Conservation (phyloP, 2,329 filamentous ascomycete species). For the Apiospora phragmitis region DNA sequence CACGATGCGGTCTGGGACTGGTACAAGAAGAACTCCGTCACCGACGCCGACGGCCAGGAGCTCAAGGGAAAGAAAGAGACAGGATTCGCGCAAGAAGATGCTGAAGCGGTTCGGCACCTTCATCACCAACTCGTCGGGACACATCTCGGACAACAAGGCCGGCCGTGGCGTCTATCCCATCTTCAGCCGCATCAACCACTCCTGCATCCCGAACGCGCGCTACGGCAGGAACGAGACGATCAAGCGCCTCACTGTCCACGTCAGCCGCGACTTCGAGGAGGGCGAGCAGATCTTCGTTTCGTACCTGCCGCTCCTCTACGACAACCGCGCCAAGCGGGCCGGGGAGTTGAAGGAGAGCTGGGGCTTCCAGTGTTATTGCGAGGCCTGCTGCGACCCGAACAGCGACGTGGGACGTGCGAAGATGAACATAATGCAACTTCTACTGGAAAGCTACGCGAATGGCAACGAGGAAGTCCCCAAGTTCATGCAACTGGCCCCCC, state of each 20-base stretch:
- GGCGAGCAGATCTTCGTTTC: background rate
- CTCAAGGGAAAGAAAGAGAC: slow-evolving; percentile 1
- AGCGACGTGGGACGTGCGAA: background rate
- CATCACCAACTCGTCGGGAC: background rate
- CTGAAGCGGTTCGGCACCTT: background rate
- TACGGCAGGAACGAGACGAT: slow-evolving; percentile 8
- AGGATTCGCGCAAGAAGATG: slow-evolving; percentile 2
- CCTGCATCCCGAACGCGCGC: slow-evolving; percentile 9
- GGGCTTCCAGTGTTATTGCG: background rate
- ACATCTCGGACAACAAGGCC: background rate
- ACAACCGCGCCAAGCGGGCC: background rate
- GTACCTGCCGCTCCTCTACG: background rate
- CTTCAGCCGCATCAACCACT: slow-evolving; percentile 15
- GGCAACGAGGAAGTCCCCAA: background rate
- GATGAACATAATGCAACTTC: background rate
- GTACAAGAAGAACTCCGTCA: background rate
- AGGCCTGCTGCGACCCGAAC: background rate
- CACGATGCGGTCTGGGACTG: background rate
- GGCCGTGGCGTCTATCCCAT: background rate
- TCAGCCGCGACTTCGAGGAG: background rate
- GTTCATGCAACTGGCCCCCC: background rate
- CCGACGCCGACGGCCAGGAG: background rate
- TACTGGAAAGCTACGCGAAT: background rate
- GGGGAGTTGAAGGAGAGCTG: background rate
- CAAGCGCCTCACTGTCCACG: slow-evolving; percentile 11